These are phyloP conservation scores for Ceratobasidium sp. DNA, from an alignment of 1,284 basidiomycete species.

Conservation along the genomic window DNA sequence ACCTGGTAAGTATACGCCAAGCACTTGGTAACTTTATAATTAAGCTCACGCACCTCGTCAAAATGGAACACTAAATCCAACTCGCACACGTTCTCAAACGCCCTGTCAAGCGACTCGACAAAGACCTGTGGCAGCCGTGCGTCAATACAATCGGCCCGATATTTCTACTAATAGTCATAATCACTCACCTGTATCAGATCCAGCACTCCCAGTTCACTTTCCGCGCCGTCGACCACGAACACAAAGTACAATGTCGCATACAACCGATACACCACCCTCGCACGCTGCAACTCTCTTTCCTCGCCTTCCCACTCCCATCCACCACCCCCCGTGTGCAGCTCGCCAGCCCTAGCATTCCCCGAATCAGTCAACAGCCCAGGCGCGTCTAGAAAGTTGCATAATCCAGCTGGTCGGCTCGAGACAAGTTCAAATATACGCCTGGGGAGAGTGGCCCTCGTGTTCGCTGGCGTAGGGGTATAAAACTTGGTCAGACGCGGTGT, in stretches of 20 bases:
- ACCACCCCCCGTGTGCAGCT: constrained; percentile 23
- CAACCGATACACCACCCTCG: constrained; percentile 83
- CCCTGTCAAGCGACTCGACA: constrained; percentile 94
- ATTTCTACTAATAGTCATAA: constrained; percentile 22
- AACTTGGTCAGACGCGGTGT: constrained; percentile 96
- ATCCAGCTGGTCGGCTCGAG: constrained; percentile 75
- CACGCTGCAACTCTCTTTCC: constrained; percentile 51
- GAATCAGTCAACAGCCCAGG: constrained; percentile 78
- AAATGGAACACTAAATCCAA: constrained; percentile 99
- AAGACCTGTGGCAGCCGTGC: constrained; percentile 75
- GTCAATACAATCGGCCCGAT: constrained; percentile 3
- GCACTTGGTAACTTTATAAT: constrained; percentile 7
- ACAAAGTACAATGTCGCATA: constrained; percentile 98
- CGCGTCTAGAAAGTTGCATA: constrained; percentile 95
- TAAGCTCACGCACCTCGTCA: constrained; percentile 79
- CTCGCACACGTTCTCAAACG: constrained; percentile 99
- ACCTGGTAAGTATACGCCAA: constrained; percentile 9
- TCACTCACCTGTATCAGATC: constrained; percentile 92
- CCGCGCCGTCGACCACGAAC: constrained; percentile 94
- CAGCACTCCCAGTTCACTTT: constrained; percentile 95
- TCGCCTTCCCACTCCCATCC: constrained; percentile 44
- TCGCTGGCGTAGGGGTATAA: constrained; percentile 83
- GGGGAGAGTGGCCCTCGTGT: constrained; percentile 62
- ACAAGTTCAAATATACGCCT: constrained; percentile 89
- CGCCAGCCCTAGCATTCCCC: constrained; percentile 4